Base-by-base conservation (phyloP, 257 asterid species). In the Solanum neorickii region DNA sequence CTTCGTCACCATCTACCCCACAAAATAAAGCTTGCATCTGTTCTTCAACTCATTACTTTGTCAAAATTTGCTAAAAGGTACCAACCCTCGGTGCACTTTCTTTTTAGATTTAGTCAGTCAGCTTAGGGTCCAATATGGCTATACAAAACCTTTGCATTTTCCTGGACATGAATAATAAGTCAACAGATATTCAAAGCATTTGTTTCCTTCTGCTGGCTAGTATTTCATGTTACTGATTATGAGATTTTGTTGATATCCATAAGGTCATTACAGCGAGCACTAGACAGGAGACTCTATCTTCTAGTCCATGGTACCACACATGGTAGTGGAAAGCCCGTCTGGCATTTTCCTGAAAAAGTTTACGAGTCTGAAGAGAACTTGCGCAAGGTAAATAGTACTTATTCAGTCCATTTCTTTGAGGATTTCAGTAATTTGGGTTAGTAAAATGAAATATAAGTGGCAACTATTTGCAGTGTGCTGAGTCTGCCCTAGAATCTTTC, bases 311-410 rank as follows among this genome's bases (percentile, higher is more conserved):
- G 99, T 23, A 42, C 92, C 84, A 86, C 97, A 69, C 44, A 73
- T 85, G 92, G 92, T 60, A 87, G 90, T 52, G 96, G 91, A 76
- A 85, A 89, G 68, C 97, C 96, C 31, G 93, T 86, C 46, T 97
- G 98, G 99, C 99, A 97, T 92, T 94, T 97, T 25, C 98, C 99
- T 2, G 98, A 95, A 91, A 95, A 97, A 89, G 90, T 92, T 86
- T 94, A 93, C 10, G 96, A 92, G 86, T 92, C 97, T 47, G 98
- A 97, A 87, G 93, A 88, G 88, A 94, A 94, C 75, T 85, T 97
- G 86, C 98, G 98, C 69, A 92, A 89, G 97, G 99, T 95, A 90
- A 90, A 78, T 86, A 23, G 56, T 82, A 29, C 39, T 83, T 65
- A 12, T 65, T 37, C 18, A 37, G 23, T 74, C 62, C n/a, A 13